phyloP scores from a whole-genome alignment of 331 rosid genomes.

The Saraca asoca region DNA sequence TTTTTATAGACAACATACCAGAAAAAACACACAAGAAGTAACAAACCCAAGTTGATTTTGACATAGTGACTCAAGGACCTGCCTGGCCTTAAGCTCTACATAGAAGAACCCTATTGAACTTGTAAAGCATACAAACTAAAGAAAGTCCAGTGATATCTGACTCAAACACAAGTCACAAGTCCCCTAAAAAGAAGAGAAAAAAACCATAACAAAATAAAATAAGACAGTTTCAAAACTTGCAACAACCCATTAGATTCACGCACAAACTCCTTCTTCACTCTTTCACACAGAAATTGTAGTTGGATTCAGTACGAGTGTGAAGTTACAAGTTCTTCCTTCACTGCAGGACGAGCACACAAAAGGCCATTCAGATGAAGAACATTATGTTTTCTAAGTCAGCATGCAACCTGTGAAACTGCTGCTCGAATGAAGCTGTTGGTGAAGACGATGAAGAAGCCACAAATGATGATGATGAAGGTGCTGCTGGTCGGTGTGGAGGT shows the following conservation, averaged over 20 bases:
- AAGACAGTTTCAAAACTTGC: slow-evolving; percentile 13
- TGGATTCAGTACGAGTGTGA: slow-evolving; percentile 15
- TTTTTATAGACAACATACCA: too few relatives aligned
- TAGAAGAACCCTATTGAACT: too few relatives aligned
- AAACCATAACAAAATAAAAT: background rate
- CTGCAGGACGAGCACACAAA: background rate
- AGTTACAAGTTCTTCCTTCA: too few relatives aligned
- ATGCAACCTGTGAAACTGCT: slow-evolving; percentile 52
- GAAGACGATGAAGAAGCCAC: slow-evolving; percentile 27
- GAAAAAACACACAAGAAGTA: too few relatives aligned
- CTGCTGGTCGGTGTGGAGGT: slow-evolving; percentile 33
- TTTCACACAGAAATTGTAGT: slow-evolving; percentile 22
- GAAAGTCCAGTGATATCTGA: too few relatives aligned
- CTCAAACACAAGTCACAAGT: too few relatives aligned
- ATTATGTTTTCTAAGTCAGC: slow-evolving; percentile 54
- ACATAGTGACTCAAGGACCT: too few relatives aligned
- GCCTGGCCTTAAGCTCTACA: too few relatives aligned
- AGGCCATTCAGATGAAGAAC: slow-evolving; percentile 55
- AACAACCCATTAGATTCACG: slow-evolving; percentile 57
- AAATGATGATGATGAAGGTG: slow-evolving; percentile 37
- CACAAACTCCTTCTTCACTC: slow-evolving; percentile 50
- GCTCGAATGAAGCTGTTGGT: slow-evolving; percentile 40
- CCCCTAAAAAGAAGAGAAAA: too few relatives aligned
- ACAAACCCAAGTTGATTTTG: too few relatives aligned
- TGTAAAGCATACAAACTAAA: too few relatives aligned